phyloP scores from a whole-genome alignment of 202 grass and related monocot species.

The Carex arenaria region DNA sequence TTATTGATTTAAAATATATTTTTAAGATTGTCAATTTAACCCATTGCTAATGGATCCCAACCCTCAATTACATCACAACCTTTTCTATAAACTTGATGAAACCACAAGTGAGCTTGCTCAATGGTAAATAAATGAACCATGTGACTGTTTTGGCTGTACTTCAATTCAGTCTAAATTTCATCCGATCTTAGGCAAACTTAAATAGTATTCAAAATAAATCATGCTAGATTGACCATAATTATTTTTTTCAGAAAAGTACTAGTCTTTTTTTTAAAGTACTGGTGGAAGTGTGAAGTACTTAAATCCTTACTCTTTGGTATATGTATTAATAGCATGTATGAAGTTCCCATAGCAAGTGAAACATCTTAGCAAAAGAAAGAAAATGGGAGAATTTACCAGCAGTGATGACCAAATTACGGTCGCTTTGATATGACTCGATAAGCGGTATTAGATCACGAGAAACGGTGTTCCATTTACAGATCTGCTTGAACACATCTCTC shows the following conservation, averaged over 20 bases:
- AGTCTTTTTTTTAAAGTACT: background rate
- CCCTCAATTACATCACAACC: background rate
- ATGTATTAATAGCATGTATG: background rate
- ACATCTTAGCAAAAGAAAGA: background rate
- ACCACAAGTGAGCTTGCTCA: background rate
- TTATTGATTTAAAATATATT: background rate
- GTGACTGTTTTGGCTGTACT: background rate
- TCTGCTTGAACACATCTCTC: slow-evolving; percentile 88
- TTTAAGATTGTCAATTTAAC: background rate
- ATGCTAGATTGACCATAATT: background rate
- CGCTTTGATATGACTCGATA: slow-evolving; percentile 72
- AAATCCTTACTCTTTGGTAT: background rate
- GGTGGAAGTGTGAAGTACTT: background rate
- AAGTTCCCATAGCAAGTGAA: background rate
- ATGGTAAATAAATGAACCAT: background rate
- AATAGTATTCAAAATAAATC: background rate
- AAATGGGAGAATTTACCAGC: slow-evolving; percentile 40
- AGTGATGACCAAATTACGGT: slow-evolving; percentile 71
- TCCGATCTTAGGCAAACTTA: background rate
- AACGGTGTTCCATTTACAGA: slow-evolving; percentile 92
- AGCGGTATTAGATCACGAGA: slow-evolving; percentile 84
- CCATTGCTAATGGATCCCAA: background rate
- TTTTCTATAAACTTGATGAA: background rate
- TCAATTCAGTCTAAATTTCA: background rate
- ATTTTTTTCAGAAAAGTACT: background rate